Evolutionary conservation across 768 basidiomycete genomes (phyloP), one percentile per base, ranked within the genome.

Genomic region (Pleurotus tuber-regium): DNA sequence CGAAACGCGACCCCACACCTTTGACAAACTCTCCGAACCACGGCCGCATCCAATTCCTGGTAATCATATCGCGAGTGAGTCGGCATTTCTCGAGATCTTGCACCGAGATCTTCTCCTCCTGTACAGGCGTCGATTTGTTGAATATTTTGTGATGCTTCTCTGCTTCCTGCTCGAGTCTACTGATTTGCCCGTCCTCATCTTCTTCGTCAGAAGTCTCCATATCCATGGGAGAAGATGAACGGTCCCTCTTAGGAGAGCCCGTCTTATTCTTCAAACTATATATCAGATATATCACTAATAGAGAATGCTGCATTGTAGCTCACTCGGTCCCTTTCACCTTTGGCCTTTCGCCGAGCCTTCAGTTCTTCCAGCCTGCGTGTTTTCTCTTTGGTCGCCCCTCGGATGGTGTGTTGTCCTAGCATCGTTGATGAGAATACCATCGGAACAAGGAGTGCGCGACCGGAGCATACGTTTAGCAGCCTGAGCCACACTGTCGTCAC

Each of bases 1-100:
- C n/a, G 40, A 19, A 43, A 3, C 44, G 44, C 43, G 36, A 26
- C n/a, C 44, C 66, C 76, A 54, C 57, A 85, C 95, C 87, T 66
- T 82, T 83, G 26, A 89, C 78, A 65, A 84, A 87, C 21, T 93
- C 86, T 56, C 87, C 83, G 63, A 98, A 98, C 82, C 89, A 94
- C 2, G 92, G 87, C 29, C 83, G 77, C 60, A 82, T 70, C 57
- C 79, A 86, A 65, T 86, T 71, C 58, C 85, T 89, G 11, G 82
- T 87, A 10, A 98, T 71, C 61, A 75, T 69, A 48, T 86, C 79
- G 44, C 96, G 78, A 6, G 85, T 80, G 16, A 98, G 59, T 41
- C 80, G 71, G 51, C 86, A 82, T 38, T 70, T 70, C 52, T 78
- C 75, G 16, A 98, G 63, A 59, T 89, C 86, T 4, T 69, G 74